Evolutionary conservation across 805 yeast species (phyloP), one percentile per base, ranked within the genome.

Genomic region (Brettanomyces anomalus): DNA sequence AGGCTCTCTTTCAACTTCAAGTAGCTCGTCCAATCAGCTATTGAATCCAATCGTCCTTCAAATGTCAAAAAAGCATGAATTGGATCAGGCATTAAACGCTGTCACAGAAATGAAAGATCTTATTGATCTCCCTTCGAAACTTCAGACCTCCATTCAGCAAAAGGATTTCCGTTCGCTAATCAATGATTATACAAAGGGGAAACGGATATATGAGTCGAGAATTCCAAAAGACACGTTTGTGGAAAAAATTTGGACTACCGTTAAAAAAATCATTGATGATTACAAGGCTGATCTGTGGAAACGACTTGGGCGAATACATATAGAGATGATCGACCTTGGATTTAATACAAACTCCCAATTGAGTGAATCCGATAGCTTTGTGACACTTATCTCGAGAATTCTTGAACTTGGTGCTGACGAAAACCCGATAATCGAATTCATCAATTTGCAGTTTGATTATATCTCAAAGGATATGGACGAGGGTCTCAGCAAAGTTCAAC

Each of bases 391-490:
- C 19, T 67, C 71, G n/a, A 74, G 72, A 49, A 62, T 83, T 30
- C 58, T 79, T 37, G 85, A 81, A 47, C 62, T 84, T 30, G 82
- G 79, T n/a, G 70, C 74, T 2, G 79, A 76, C 43, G 57, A 56
- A 35, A 81, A 77, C 54, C 90, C 90, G 4, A 74, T 82, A 5
- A 56, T 69, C 18, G 76, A 72, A 42, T 83, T 87, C 78, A 69
- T 83, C 24, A 64, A 70, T 35, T 60, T 72, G 16, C 81, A 73
- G 51, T 67, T 70, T 37, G 62, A 64, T 19, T 56, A 56, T 16
- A 66, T 77, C 45, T 56, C 61, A 6, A 48, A 53, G 2, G 60
- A 63, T 40, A 59, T 77, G 26, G 61, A 62, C 18, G 67, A 70
- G 17, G 65, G 59, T 13, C 34, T 65, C 4, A 71, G 72, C 21